These are phyloP conservation scores for Aspergillus egyptiacus DNA, from an alignment of 495 filamentous ascomycete genomes.

Conservation along the genomic window DNA sequence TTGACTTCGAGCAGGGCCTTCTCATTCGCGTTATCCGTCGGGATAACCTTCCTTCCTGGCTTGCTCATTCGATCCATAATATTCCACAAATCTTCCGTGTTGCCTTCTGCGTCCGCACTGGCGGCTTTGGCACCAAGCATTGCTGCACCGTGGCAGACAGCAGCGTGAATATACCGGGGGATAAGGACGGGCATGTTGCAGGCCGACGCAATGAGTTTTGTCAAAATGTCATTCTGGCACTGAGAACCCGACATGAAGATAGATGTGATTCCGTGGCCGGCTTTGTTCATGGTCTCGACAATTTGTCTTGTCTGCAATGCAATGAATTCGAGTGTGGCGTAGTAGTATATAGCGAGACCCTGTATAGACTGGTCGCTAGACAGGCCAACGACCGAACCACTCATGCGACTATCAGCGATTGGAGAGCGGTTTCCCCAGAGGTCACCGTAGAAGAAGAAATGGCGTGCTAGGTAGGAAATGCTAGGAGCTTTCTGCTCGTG, in stretches of 20 bases:
- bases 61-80: conserved; percentile 99
- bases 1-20: conserved; percentile 77
- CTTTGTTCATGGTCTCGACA: conserved; percentile 80
- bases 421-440: conserved; percentile 97
- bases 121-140: conserved; percentile 97
- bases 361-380: conserved; percentile 79
- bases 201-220: conserved; percentile 82
- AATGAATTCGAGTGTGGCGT: conserved; percentile 93
- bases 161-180: conserved; percentile 85
- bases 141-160: conserved; percentile 93
- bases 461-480: conserved; percentile 77
- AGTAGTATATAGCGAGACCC: conserved; percentile 84
- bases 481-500: conserved; percentile 61
- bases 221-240: conserved; percentile 90
- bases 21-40: conserved; percentile 61
- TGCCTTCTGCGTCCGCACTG: conserved; percentile 65
- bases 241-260: conserved; percentile 99
- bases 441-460: conserved; percentile 98
- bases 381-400: conserved; percentile 78
- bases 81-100: conserved; percentile 80
- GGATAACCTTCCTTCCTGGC: conserved; percentile 74
- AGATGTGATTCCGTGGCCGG: conserved; percentile 76
- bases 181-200: conserved; percentile 89
- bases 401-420: conserved; percentile 87
- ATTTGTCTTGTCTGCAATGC: conserved; percentile 94